These are phyloP conservation scores for Ophiostoma fasciatum DNA, from an alignment of 2,329 filamentous ascomycete species.

Conservation along the genomic window DNA sequence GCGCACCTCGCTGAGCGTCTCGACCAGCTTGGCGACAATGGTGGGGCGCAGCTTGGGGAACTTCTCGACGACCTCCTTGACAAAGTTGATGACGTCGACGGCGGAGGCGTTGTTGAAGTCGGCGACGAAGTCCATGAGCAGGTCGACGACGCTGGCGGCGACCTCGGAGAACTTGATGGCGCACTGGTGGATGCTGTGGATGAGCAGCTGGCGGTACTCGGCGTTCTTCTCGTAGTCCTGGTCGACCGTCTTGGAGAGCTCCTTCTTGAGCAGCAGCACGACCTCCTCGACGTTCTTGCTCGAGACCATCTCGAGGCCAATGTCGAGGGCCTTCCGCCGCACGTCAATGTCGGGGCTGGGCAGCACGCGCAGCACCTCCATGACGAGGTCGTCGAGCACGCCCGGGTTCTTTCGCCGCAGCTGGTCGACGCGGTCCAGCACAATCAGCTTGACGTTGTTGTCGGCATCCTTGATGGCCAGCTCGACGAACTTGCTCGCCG, in stretches of 20 bases:
- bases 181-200: conserved; percentile 95
- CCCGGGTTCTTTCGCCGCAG: conserved; percentile 60
- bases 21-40: conserved; percentile 78
- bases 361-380: conserved; percentile 92
- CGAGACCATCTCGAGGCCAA: conserved; percentile 94
- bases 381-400: conserved; percentile 81
- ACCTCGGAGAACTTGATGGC: conserved; percentile 99
- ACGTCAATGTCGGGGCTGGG: conserved; percentile 95
- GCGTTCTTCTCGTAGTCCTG: conserved; percentile 98
- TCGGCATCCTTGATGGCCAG: conserved; percentile 94
- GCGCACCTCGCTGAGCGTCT: conserved; percentile 81
- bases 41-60: conserved; percentile 80
- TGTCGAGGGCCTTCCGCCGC: conserved; percentile 73
- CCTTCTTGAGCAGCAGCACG: conserved; percentile 89
- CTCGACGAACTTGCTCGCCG: conserved; percentile 91
- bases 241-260: conserved; percentile 92
- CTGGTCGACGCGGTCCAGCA: conserved; percentile 76
- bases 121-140: conserved; percentile 97
- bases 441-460: conserved; percentile 98
- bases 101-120: conserved; percentile 97
- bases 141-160: conserved; percentile 85
- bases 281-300: conserved; percentile 99
- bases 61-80: conserved; percentile 97
- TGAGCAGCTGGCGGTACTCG: conserved; percentile 87
- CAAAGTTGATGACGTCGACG: conserved; percentile 94